phyloP scores from a whole-genome alignment of 208 protist genomes.

The Trypanosoma vivax region DNA sequence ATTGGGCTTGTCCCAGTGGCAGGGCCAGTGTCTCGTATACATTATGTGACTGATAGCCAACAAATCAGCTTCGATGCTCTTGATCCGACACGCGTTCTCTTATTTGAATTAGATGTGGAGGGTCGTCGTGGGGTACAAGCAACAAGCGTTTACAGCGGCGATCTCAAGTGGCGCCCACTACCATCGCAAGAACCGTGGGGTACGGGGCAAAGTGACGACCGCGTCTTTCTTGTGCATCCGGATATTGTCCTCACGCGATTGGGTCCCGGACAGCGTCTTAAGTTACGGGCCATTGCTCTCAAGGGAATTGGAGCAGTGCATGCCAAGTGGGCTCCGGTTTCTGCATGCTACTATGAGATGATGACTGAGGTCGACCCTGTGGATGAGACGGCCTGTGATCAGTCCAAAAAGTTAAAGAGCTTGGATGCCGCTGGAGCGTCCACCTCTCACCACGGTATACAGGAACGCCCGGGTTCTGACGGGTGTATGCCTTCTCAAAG shows the following conservation, averaged over 20 bases:
- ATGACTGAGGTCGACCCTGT: neutral
- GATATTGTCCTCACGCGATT: slow-evolving; percentile 98
- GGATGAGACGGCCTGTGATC: neutral
- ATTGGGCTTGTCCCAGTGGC: slow-evolving; percentile 96
- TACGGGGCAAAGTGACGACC: slow-evolving; percentile 38
- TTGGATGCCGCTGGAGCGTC: no score
- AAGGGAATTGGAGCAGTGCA: slow-evolving; percentile 96
- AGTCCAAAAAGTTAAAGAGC: no score
- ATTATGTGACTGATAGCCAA: slow-evolving; percentile 68
- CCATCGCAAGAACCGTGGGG: slow-evolving; percentile 60
- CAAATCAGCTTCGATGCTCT: slow-evolving; percentile 49
- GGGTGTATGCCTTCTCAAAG: slow-evolving; percentile 97
- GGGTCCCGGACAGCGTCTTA: slow-evolving; percentile 93
- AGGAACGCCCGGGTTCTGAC: no score
- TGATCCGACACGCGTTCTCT: slow-evolving; percentile 63
- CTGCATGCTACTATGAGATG: slow-evolving; percentile 95
- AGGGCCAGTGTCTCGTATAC: slow-evolving; percentile 91
- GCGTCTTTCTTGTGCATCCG: slow-evolving; percentile 91
- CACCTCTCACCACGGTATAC: no score
- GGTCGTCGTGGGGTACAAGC: slow-evolving; percentile 50
- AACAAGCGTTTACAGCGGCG: slow-evolving; percentile 84
- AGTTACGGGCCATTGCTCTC: slow-evolving; percentile 89
- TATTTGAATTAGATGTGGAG: slow-evolving; percentile 79
- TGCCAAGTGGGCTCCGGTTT: slow-evolving; percentile 98
- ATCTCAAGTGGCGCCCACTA: slow-evolving; percentile 92